These are phyloP conservation scores for Tephrocybe sp. DNA, from an alignment of 768 basidiomycete species.

Conservation along the genomic window DNA sequence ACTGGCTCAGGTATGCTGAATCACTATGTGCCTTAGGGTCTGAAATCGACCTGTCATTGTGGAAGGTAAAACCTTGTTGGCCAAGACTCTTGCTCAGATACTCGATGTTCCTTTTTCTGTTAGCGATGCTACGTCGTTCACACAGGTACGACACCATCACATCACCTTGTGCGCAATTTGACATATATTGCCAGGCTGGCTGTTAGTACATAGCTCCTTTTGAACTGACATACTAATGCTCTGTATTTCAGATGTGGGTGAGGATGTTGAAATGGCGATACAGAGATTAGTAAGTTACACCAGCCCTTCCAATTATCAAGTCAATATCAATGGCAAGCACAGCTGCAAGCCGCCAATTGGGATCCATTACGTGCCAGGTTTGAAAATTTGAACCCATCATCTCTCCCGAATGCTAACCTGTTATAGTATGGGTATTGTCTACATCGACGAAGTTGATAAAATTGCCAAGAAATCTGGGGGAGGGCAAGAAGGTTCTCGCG, in stretches of 20 bases:
- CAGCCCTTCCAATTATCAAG: neutral
- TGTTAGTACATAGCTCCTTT: conserved; percentile 42
- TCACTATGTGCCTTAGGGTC: neutral
- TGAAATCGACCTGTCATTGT: conserved; percentile 1
- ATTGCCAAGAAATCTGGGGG: conserved; percentile 63
- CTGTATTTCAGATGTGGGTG: conserved; percentile 73
- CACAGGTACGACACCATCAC: conserved; percentile 53
- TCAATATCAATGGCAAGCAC: neutral
- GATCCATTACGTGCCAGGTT: conserved; percentile 86
- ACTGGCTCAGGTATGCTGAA: conserved; percentile 70
- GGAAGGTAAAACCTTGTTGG: conserved; percentile 84
- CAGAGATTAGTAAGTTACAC: conserved; percentile 70
- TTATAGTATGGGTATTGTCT: conserved; percentile 87
- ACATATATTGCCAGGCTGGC: conserved; percentile 48
- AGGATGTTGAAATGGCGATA: conserved; percentile 92
- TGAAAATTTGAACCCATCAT: neutral
- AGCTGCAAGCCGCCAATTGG: conserved; percentile 90
- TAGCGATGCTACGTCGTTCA: conserved; percentile 92
- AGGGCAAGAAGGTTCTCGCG: conserved; percentile 70
- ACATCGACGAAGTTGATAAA: conserved; percentile 97
- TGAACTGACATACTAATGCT: conserved; percentile 6
- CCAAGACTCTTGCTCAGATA: conserved; percentile 86
- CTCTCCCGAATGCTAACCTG: conserved; percentile 1
- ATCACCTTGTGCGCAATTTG: neutral
- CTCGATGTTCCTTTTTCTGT: conserved; percentile 94